Evolutionary conservation across 1,284 basidiomycete species (phyloP).

Genomic region (Polyporus tsugae): DNA sequence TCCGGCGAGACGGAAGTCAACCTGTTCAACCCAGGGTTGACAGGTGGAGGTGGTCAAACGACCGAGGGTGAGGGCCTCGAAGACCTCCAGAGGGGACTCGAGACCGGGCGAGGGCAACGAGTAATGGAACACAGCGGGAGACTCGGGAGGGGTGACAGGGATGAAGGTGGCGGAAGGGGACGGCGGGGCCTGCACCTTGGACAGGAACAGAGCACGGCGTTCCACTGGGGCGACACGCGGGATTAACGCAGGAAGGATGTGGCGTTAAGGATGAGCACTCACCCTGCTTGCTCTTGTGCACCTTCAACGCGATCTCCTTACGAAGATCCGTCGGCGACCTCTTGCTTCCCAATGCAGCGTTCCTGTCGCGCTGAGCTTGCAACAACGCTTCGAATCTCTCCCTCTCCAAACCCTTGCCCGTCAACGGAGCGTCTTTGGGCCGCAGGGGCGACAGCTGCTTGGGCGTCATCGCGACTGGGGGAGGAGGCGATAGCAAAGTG

Average conservation of each 20-base stretch:
- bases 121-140: constrained; percentile 74
- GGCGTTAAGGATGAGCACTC: constrained; percentile 39
- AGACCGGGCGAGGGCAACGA: constrained; percentile 73
- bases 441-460: constrained; percentile 62
- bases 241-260: constrained; percentile 9
- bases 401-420: constrained; percentile 63
- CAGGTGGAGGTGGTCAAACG: constrained; percentile 43
- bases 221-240: constrained; percentile 56
- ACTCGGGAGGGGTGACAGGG: constrained; percentile 74
- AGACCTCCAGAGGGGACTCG: constrained; percentile 66
- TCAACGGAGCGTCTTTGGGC: constrained; percentile 46
- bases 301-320: constrained; percentile 77
- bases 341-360: constrained; percentile 53
- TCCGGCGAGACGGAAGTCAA: constrained; percentile 62
- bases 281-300: constrained; percentile 80
- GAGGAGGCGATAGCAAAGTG: constrained; percentile 65
- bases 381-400: constrained; percentile 71
- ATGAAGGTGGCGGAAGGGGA: constrained; percentile 63
- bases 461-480: constrained; percentile 47
- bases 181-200: constrained; percentile 72
- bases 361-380: constrained; percentile 62
- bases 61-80: constrained; percentile 56
- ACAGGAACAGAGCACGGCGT: constrained; percentile 77
- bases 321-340: constrained; percentile 62
- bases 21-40: constrained; percentile 69